Conservation (phyloP, 108 stramenopile species). For the Skeletonema costatum region DNA sequence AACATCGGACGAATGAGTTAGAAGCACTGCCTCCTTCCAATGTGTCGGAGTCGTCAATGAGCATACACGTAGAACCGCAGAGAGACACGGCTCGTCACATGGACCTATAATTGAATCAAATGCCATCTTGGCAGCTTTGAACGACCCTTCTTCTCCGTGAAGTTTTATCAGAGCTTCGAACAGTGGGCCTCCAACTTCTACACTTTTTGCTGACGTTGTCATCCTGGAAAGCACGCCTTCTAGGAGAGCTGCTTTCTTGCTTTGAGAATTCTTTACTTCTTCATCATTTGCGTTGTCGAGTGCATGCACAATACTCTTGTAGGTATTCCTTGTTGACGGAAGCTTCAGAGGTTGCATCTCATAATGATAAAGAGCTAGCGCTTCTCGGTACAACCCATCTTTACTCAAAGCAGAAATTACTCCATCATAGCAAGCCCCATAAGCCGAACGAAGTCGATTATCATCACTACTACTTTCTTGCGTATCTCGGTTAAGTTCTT, state of each 20-base stretch:
- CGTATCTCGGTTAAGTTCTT: constrained; percentile 52
- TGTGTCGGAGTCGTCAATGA: constrained; percentile 17
- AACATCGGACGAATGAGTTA: constrained; percentile 68
- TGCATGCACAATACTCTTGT: constrained; percentile 23
- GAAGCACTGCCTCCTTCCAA: constrained; percentile 63
- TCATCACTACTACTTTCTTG: not conserved
- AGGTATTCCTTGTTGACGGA: constrained; percentile 40
- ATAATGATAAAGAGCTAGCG: constrained; percentile 47
- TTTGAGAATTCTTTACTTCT: constrained; percentile 11
- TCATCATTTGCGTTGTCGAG: constrained; percentile 29
- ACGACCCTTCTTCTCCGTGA: constrained; percentile 44
- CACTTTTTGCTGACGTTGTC: constrained; percentile 16
- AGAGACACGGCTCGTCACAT: constrained; percentile 58
- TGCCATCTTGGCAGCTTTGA: constrained; percentile 45
- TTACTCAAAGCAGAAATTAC: constrained; percentile 56
- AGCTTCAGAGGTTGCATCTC: constrained; percentile 50
- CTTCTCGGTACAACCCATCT: constrained; percentile 48
- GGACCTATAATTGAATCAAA: constrained; percentile 55
- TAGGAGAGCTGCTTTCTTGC: constrained; percentile 29
- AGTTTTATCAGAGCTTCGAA: constrained; percentile 53
- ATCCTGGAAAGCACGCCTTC: constrained; percentile 31
- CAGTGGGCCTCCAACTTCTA: constrained; percentile 48
- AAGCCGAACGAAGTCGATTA: constrained; percentile 13
- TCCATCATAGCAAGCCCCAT: constrained; percentile 60
- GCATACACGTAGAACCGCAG: constrained; percentile 64